Conservation (phyloP, 331 rosid genomes). For the Malus hybrid region DNA sequence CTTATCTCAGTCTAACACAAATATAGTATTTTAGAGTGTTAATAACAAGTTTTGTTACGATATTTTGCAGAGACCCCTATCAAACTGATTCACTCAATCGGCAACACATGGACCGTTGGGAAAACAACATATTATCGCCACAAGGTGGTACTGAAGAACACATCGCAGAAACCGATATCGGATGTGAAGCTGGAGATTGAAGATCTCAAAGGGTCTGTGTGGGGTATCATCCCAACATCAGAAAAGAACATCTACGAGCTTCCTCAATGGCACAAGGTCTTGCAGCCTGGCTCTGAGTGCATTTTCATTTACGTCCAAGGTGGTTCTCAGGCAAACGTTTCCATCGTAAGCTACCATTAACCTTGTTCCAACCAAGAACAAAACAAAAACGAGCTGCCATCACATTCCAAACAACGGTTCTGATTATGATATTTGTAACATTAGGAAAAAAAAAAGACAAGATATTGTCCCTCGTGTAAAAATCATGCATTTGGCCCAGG, state of each 20-base stretch:
- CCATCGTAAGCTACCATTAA: conserved; percentile 51
- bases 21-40: too few species aligned
- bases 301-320: conserved; percentile 69
- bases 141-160: conserved; percentile 66
- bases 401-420: too few species aligned
- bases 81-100: conserved; percentile 57
- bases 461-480: too few species aligned
- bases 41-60: too few species aligned
- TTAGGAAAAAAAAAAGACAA: too few species aligned
- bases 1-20: too few species aligned
- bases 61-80: conserved; percentile 17
- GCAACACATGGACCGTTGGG: conserved; percentile 44
- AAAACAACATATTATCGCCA: conserved; percentile 46
- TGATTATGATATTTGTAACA: too few species aligned
- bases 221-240: conserved; percentile 59
- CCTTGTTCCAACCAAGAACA: background rate
- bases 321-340: conserved; percentile 73
- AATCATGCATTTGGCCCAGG: too few species aligned
- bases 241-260: conserved; percentile 55
- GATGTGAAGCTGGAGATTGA: conserved; percentile 40
- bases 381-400: background rate
- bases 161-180: conserved; percentile 46
- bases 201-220: conserved; percentile 57
- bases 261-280: conserved; percentile 54
- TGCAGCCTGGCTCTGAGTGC: conserved; percentile 57